A percentile compares a stretch with the other conserved stretches of the same genome.
Evolutionary conservation across 768 basidiomycete species (phyloP).

Genomic region (Xerocomus brunneocitrinus): DNA sequence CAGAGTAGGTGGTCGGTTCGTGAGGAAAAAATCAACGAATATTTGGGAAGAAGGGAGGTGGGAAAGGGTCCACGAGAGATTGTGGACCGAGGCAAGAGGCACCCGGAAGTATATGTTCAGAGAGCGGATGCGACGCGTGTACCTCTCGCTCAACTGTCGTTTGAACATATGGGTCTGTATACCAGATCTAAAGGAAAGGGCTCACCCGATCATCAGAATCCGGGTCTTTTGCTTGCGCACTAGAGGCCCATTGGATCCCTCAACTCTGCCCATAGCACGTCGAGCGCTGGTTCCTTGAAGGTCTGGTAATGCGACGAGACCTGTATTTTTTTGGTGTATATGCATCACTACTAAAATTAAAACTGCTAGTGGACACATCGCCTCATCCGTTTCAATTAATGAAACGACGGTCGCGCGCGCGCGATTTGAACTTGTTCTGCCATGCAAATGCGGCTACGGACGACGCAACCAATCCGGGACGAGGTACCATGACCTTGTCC

Average conservation of each 20-base stretch:
- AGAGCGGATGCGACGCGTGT: neutral
- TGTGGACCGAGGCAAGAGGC: neutral
- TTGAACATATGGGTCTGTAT: neutral
- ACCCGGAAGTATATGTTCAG: neutral
- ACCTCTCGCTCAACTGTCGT: no score
- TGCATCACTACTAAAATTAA: no score
- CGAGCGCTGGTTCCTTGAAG: constrained; percentile 1
- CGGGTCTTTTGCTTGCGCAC: neutral
- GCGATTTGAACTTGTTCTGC: no score
- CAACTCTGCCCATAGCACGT: neutral
- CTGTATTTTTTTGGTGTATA: no score
- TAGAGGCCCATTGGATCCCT: neutral
- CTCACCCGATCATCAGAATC: neutral
- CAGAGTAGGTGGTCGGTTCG: neutral
- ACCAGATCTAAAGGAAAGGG: neutral
- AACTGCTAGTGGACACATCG: no score
- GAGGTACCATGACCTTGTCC: no score
- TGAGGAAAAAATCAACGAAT: neutral
- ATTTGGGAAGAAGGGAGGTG: neutral
- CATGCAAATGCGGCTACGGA: no score
- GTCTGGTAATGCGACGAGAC: neutral
- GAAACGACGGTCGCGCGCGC: no score
- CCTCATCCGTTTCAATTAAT: no score
- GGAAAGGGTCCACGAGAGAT: neutral
- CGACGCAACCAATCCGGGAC: no score